Evolutionary conservation across 495 filamentous ascomycete genomes (phyloP).

Genomic region (Achaetomiella virescens): DNA sequence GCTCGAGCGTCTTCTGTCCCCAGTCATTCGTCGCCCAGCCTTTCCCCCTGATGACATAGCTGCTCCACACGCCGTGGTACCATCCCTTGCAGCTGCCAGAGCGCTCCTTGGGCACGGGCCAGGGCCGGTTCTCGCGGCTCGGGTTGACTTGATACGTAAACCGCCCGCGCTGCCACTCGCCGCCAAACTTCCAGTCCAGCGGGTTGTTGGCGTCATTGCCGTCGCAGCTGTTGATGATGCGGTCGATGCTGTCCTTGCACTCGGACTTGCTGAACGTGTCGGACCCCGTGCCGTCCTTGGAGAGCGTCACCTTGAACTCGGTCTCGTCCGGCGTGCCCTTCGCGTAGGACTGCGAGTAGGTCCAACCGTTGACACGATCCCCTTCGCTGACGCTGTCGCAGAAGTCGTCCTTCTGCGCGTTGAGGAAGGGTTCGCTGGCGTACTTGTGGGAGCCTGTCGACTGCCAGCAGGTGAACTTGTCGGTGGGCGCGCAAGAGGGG

Average conservation of each 20-base stretch:
- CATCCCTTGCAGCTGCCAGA: slow-evolving; percentile 12
- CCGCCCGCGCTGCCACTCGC: slow-evolving; percentile 15
- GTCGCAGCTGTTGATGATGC: slow-evolving; percentile 28
- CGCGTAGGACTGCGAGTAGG: slow-evolving; percentile 3
- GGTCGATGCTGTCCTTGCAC: slow-evolving; percentile 10
- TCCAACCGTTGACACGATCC: slow-evolving; percentile 2
- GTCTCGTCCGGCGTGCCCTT: slow-evolving; percentile 20
- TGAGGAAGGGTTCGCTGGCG: background rate
- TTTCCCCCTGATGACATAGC: slow-evolving; percentile 1
- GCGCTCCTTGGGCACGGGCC: background rate
- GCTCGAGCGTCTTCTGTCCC: slow-evolving; percentile 10
- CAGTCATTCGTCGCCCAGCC: slow-evolving; percentile 13
- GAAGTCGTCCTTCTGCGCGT: slow-evolving; percentile 13
- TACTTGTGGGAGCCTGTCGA: background rate
- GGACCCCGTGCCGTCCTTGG: background rate
- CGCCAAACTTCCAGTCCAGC: slow-evolving; percentile 34
- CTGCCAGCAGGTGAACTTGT: slow-evolving; percentile 21
- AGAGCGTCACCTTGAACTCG: slow-evolving; percentile 11
- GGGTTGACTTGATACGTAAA: slow-evolving; percentile 20
- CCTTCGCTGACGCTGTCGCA: slow-evolving; percentile 5
- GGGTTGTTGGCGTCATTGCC: slow-evolving; percentile 31
- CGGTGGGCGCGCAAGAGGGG: slow-evolving; percentile 1
- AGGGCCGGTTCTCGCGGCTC: slow-evolving; percentile 4
- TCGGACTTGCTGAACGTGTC: slow-evolving; percentile 9
- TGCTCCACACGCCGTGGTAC: slow-evolving; percentile 12